Evolutionary conservation across 495 filamentous ascomycete species (phyloP).

Genomic region (Penicillium cosmopolitanum): DNA sequence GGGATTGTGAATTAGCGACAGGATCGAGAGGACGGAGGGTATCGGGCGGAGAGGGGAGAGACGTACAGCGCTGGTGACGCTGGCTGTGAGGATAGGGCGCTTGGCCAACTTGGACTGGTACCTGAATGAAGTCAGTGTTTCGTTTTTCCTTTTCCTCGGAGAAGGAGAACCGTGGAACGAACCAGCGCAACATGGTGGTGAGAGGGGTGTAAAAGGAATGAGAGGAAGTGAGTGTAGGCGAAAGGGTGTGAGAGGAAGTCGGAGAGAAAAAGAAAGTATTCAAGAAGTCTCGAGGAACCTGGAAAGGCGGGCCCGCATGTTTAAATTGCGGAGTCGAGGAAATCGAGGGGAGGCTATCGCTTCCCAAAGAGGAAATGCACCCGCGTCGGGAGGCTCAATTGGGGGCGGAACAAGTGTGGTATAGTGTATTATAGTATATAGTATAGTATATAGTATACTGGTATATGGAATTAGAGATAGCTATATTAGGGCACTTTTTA

Average conservation of each 20-base stretch:
- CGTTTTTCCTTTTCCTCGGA: background rate
- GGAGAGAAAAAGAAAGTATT: constrained; percentile 2
- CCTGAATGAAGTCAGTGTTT: constrained; percentile 53
- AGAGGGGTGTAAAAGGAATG: too few species aligned
- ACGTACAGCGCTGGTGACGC: constrained; percentile 75
- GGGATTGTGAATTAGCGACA: background rate
- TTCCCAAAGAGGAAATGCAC: constrained; percentile 23
- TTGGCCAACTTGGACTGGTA: constrained; percentile 83
- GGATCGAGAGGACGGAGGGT: background rate
- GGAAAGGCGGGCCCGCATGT: constrained; percentile 14
- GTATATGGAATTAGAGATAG: too few species aligned
- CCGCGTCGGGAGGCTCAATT: constrained; percentile 20
- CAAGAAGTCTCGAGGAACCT: background rate
- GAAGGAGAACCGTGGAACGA: constrained; percentile 12
- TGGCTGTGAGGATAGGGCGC: constrained; percentile 85
- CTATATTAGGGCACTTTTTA: too few species aligned
- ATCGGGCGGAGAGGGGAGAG: constrained; percentile 23
- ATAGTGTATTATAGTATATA: too few species aligned
- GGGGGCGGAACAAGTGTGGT: background rate
- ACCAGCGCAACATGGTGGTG: constrained; percentile 51
- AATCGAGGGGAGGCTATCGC: background rate
- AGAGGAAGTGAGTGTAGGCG: too few species aligned
- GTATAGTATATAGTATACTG: too few species aligned
- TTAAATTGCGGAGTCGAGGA: constrained; percentile 35
- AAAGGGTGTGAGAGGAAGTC: background rate